A percentile compares a stretch with the other conserved stretches of the same genome.
Conservation (phyloP, 2,329 filamentous ascomycete genomes). For the Ramichloridium luteum region DNA sequence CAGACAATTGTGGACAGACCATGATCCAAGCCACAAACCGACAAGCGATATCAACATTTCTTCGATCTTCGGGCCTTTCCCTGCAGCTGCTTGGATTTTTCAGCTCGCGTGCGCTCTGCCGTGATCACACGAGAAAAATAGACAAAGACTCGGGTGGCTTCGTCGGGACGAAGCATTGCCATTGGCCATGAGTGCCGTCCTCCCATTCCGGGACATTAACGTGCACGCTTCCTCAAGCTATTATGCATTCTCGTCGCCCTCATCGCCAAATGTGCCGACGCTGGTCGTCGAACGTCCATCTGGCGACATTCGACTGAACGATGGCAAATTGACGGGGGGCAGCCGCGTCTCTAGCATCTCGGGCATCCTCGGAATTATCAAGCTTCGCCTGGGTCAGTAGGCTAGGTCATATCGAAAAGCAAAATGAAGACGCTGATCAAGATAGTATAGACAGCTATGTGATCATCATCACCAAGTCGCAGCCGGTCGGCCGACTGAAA, state of each 20-base stretch:
- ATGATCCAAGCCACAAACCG: too few species aligned
- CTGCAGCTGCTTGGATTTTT: too few species aligned
- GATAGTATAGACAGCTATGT: constrained; percentile 74
- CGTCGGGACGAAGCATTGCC: too few species aligned
- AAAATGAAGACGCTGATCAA: constrained; percentile 6
- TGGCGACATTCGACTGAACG: constrained; percentile 74
- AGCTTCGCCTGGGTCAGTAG: constrained; percentile 78
- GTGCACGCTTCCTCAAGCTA: constrained; percentile 82
- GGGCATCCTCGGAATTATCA: constrained; percentile 87
- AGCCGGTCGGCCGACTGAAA: constrained; percentile 79
- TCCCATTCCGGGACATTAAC: constrained; percentile 93
- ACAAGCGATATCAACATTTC: too few species aligned
- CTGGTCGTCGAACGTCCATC: constrained; percentile 85
- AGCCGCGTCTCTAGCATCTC: constrained; percentile 89
- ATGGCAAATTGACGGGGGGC: constrained; percentile 61
- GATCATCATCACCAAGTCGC: constrained; percentile 87
- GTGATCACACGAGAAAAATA: too few species aligned
- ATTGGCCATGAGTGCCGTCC: constrained; percentile 40
- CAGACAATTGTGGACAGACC: too few species aligned
- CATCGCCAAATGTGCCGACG: constrained; percentile 75
- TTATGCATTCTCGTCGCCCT: constrained; percentile 94
- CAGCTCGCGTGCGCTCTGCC: too few species aligned
- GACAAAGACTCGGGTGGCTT: too few species aligned
- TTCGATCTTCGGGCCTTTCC: too few species aligned
- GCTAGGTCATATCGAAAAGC: constrained; percentile 9